Conservation (phyloP, 2,329 filamentous ascomycete genomes). For the Beauveria varroae region DNA sequence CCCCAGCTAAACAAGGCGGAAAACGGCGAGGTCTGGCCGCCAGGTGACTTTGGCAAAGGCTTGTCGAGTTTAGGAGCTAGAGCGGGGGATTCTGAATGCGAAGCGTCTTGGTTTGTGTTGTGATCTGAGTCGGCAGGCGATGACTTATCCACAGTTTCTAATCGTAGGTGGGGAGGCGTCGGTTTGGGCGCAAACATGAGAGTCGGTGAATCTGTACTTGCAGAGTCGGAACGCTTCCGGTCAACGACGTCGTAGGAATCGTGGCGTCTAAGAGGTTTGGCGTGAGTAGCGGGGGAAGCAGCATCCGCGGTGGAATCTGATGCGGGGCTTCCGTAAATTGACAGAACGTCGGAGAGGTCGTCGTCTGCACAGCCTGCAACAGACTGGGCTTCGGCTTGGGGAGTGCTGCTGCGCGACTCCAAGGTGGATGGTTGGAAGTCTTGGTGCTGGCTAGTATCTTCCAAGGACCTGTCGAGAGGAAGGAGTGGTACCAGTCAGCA, state of each 20-base stretch:
- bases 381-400: constrained; percentile 19
- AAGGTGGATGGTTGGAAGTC: constrained; percentile 5
- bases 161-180: constrained; percentile 44
- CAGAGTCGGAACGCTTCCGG: constrained; percentile 20
- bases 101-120: constrained; percentile 17
- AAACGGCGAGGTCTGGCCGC: constrained; percentile 38
- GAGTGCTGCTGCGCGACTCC: constrained; percentile 32
- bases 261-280: constrained; percentile 13
- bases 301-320: constrained; percentile 21
- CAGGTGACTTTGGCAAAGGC: constrained; percentile 47
- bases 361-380: constrained; percentile 13
- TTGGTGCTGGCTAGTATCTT: constrained; percentile 11
- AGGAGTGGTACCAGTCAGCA: constrained; percentile 23
- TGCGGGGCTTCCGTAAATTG: constrained; percentile 33
- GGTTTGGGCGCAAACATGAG: constrained; percentile 43
- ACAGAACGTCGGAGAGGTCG: constrained; percentile 31
- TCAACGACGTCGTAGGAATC: constrained; percentile 25
- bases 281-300: constrained; percentile 18
- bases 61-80: constrained; percentile 41
- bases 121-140: constrained; percentile 15
- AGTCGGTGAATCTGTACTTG: constrained; percentile 12
- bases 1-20: constrained; percentile 48
- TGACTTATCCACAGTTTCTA: constrained; percentile 34
- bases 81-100: constrained; percentile 20
- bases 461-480: constrained; percentile 18